Conservation (phyloP, 2,329 filamentous ascomycete genomes). For the Sclerotinia spermophila region DNA sequence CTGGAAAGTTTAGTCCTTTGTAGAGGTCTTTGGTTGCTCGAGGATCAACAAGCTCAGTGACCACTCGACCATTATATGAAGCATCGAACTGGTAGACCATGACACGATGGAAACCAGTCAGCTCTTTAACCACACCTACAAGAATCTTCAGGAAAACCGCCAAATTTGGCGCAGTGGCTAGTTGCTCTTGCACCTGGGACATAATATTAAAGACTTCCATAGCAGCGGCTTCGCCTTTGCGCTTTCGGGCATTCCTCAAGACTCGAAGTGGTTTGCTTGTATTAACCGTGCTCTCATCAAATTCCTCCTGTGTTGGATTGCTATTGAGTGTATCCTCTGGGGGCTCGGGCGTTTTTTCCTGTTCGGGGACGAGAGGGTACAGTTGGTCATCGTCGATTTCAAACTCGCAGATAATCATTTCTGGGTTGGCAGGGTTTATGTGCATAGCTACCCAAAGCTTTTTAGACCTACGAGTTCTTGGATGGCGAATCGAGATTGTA, state of each 20-base stretch:
- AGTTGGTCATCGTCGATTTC: constrained; percentile 74
- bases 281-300: constrained; percentile 70
- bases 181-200: constrained; percentile 85
- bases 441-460: constrained; percentile 91
- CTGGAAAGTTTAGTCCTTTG: constrained; percentile 84
- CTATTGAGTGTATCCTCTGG: constrained; percentile 72
- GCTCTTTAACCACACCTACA: constrained; percentile 81
- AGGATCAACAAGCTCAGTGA: constrained; percentile 82
- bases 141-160: constrained; percentile 75
- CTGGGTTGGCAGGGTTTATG: constrained; percentile 62
- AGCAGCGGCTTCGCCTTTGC: constrained; percentile 62
- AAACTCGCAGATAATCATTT: constrained; percentile 81
- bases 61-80: constrained; percentile 77
- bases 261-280: constrained; percentile 75
- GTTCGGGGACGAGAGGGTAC: constrained; percentile 62
- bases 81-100: constrained; percentile 92
- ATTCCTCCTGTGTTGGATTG: constrained; percentile 70
- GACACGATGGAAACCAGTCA: constrained; percentile 87
- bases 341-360: constrained; percentile 56
- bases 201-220: constrained; percentile 93
- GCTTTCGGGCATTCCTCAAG: constrained; percentile 67
- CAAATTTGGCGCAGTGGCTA: constrained; percentile 67
- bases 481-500: constrained; percentile 65
- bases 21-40: constrained; percentile 76
- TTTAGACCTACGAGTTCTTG: constrained; percentile 41